Conservation (phyloP, 192 early-diverging fungal genomes). For the Coemansia sp. region DNA sequence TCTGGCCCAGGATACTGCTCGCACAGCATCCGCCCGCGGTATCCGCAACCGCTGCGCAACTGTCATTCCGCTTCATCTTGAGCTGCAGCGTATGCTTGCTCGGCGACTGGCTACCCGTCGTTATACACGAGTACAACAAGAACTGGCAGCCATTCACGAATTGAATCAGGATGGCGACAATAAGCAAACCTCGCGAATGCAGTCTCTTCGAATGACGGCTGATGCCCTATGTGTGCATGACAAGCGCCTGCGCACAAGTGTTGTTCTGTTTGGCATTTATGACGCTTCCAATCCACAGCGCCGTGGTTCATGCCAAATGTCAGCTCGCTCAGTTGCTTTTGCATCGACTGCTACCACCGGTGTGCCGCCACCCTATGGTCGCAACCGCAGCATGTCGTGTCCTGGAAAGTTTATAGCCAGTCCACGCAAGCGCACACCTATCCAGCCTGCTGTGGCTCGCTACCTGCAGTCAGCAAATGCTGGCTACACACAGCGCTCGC, state of each 20-base stretch:
- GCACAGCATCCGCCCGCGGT: neutral
- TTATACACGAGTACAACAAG: neutral
- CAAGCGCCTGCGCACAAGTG: neutral
- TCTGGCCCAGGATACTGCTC: neutral
- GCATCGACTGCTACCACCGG: neutral
- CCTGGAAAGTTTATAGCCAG: conserved; percentile 7
- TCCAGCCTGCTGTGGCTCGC: conserved; percentile 22
- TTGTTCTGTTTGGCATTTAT: neutral
- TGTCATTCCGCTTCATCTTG: conserved; percentile 34
- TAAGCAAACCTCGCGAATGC: neutral
- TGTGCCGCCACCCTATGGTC: neutral
- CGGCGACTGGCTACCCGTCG: conserved; percentile 6
- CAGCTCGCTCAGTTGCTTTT: neutral
- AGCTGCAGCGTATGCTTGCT: conserved; percentile 39
- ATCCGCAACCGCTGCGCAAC: conserved; percentile 27
- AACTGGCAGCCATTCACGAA: neutral
- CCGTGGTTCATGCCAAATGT: conserved; percentile 11
- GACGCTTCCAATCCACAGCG: neutral
- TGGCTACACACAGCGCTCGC: neutral
- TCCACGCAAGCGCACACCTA: conserved; percentile 14
- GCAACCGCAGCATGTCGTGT: conserved; percentile 24
- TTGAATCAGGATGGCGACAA: neutral
- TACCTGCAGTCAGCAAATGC: conserved; percentile 28
- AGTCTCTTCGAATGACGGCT: neutral
- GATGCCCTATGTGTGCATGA: conserved; percentile 1